Percentiles rank a stretch among this genome's conserved stretches.
phyloP scores from a whole-genome alignment of 2,329 filamentous ascomycete genomes.

The Calonectria henricotiae region DNA sequence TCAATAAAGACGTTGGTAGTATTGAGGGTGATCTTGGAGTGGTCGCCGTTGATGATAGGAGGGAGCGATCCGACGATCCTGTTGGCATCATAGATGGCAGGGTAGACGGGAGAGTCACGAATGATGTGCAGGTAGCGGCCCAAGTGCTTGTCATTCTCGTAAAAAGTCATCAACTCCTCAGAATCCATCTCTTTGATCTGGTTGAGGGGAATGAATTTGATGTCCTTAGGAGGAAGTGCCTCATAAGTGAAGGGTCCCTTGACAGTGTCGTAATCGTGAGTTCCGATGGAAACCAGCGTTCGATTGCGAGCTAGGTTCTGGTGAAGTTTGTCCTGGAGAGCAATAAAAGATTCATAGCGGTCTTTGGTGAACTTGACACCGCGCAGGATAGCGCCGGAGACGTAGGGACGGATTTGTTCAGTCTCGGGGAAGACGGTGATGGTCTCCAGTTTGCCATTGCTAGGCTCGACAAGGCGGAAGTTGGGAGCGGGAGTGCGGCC shows the following conservation, averaged over 20 bases:
- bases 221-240: slow-evolving; percentile 90
- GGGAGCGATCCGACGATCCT: slow-evolving; percentile 91
- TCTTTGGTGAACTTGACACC: slow-evolving; percentile 93
- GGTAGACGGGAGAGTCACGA: slow-evolving; percentile 92
- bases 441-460: slow-evolving; percentile 81
- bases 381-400: slow-evolving; percentile 90
- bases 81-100: slow-evolving; percentile 94
- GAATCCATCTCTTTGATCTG: slow-evolving; percentile 91
- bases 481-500: slow-evolving; percentile 83
- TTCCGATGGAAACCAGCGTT: slow-evolving; percentile 96
- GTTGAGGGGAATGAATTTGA: slow-evolving; percentile 92
- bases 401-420: slow-evolving; percentile 85
- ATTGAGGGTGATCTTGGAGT: slow-evolving; percentile 94
- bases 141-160: slow-evolving; percentile 94
- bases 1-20: slow-evolving; percentile 98
- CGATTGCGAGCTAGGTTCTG: slow-evolving; percentile 94
- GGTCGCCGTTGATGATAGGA: slow-evolving; percentile 97
- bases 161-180: slow-evolving; percentile 93
- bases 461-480: slow-evolving; percentile 82
- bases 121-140: slow-evolving; percentile 95
- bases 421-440: slow-evolving; percentile 87
- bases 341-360: slow-evolving; percentile 97
- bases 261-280: slow-evolving; percentile 94
- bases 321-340: slow-evolving; percentile 97
- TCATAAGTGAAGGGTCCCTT: slow-evolving; percentile 98